Conservation (phyloP, 129 eudicot genomes). For the Cynara cardunculus region DNA sequence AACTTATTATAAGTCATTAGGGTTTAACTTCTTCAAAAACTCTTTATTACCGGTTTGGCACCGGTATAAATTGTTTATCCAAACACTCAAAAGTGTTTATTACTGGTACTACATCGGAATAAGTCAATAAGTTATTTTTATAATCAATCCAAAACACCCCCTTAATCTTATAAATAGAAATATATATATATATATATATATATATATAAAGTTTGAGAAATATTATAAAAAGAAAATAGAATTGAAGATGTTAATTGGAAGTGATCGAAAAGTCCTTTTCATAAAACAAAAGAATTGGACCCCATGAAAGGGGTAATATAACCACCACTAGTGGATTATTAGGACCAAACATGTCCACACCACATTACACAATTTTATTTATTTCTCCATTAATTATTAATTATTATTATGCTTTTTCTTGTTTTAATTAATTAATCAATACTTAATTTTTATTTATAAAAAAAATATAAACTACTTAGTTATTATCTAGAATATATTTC, state of each 20-base stretch:
- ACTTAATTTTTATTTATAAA: neutral
- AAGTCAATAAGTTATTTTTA: too few relatives aligned
- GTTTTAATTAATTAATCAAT: neutral
- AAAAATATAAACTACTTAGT: neutral
- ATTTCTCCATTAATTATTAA: neutral
- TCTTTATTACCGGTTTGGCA: too few relatives aligned
- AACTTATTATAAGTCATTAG: too few relatives aligned
- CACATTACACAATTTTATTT: neutral
- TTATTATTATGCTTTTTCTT: neutral
- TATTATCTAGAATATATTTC: too few relatives aligned
- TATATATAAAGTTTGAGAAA: too few relatives aligned
- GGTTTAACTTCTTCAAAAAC: too few relatives aligned
- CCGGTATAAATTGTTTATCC: too few relatives aligned
- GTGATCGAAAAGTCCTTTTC: neutral
- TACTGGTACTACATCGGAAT: too few relatives aligned
- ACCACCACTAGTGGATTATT: conserved; percentile 18
- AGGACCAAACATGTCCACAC: neutral
- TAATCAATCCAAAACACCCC: too few relatives aligned
- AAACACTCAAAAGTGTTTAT: too few relatives aligned
- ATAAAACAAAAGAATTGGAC: conserved; percentile 24
- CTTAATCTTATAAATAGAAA: too few relatives aligned
- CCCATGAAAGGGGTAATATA: conserved; percentile 26
- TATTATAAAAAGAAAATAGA: neutral
- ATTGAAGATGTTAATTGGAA: neutral
- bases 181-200: too few relatives aligned